These are phyloP conservation scores for Geum urbanum DNA, from an alignment of 306 rosid species.

Conservation along the genomic window DNA sequence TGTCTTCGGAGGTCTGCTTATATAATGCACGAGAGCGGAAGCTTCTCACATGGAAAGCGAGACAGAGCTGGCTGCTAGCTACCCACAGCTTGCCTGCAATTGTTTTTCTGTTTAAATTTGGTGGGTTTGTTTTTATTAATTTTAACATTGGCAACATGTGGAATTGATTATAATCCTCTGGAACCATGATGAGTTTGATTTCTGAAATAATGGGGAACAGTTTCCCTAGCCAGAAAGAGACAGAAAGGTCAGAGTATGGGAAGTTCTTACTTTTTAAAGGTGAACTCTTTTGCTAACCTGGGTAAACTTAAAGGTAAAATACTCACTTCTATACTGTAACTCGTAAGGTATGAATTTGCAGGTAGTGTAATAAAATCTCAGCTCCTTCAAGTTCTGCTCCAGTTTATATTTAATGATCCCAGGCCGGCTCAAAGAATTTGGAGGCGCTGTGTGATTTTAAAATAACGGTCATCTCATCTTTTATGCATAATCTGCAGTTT, in stretches of 20 bases:
- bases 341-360: background rate
- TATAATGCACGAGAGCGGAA: conserved; percentile 35
- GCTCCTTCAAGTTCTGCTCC: background rate
- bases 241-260: too few species aligned
- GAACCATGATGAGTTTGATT: conserved; percentile 26
- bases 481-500: too few species aligned
- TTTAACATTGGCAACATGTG: conserved; percentile 32
- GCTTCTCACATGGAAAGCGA: conserved; percentile 33
- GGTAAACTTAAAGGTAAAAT: background rate
- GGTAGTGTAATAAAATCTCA: background rate
- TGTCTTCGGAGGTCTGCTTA: conserved; percentile 36
- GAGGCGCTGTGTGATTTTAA: too few species aligned
- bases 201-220: conserved; percentile 29
- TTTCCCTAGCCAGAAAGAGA: conserved; percentile 20
- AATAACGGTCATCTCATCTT: too few species aligned
- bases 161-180: conserved; percentile 38
- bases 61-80: background rate
- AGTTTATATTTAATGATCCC: background rate
- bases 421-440: too few species aligned
- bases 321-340: background rate
- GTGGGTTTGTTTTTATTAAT: conserved; percentile 21
- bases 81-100: background rate
- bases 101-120: background rate
- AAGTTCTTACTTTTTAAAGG: too few species aligned
- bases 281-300: too few species aligned